These are phyloP conservation scores for Fusarium veterinarium DNA, from an alignment of 2,329 filamentous ascomycete species.

Conservation along the genomic window DNA sequence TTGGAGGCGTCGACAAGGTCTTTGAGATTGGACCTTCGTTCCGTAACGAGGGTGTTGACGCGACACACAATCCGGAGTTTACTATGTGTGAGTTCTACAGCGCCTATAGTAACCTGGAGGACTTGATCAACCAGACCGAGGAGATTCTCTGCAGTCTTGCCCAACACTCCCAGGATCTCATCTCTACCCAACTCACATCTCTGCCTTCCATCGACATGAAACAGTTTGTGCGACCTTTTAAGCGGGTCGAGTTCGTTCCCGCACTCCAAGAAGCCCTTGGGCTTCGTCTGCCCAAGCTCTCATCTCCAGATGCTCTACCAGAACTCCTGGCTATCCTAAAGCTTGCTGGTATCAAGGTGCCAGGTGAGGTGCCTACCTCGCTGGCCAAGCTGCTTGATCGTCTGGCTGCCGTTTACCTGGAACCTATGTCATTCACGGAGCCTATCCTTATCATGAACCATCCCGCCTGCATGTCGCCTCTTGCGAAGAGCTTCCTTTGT, in stretches of 20 bases:
- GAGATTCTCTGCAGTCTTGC: conserved; percentile 72
- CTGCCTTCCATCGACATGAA: conserved; percentile 61
- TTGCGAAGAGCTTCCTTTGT: conserved; percentile 87
- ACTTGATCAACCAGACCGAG: conserved; percentile 82
- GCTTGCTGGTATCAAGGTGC: conserved; percentile 72
- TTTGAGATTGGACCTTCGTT: conserved; percentile 96
- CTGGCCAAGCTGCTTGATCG: conserved; percentile 81
- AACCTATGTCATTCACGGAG: conserved; percentile 73
- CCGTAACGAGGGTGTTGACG: conserved; percentile 91
- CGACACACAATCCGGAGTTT: conserved; percentile 96
- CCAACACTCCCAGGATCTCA: conserved; percentile 59
- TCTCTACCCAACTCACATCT: conserved; percentile 57
- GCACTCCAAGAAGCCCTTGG: conserved; percentile 77
- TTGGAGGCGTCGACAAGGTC: conserved; percentile 87
- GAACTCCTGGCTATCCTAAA: conserved; percentile 64
- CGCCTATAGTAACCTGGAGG: conserved; percentile 80
- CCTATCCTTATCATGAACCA: conserved; percentile 92
- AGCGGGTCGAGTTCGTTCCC: conserved; percentile 83
- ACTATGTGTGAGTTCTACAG: conserved; percentile 98
- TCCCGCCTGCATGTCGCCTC: conserved; percentile 88
- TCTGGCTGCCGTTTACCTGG: conserved; percentile 80
- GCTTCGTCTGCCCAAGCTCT: conserved; percentile 73
- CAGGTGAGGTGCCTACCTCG: conserved; percentile 71
- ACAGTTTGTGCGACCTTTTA: conserved; percentile 67
- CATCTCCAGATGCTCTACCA: conserved; percentile 64